These are phyloP conservation scores for Geotrichum australiense DNA, from an alignment of 1,139 yeast species.

Conservation along the genomic window DNA sequence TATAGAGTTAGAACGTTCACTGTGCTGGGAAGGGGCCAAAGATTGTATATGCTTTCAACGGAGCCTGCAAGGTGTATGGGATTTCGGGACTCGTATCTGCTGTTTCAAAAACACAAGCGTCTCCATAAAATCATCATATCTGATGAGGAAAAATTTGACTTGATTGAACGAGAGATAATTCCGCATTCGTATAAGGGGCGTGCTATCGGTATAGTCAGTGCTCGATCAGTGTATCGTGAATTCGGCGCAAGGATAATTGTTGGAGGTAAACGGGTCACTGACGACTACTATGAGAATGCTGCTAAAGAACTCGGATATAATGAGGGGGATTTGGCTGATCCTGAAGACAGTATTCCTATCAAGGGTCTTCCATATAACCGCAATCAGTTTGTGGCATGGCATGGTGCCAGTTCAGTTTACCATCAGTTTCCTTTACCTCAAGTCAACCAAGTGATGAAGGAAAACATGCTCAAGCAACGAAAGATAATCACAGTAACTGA, in stretches of 20 bases:
- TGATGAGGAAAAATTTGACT: conserved; percentile 73
- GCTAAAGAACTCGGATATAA: conserved; percentile 65
- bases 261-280: conserved; percentile 74
- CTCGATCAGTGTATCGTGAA: conserved; percentile 81
- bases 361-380: conserved; percentile 41
- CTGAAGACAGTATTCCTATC: conserved; percentile 47
- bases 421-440: conserved; percentile 36
- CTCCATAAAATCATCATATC: conserved; percentile 69
- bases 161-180: conserved; percentile 72
- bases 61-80: conserved; percentile 96
- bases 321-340: conserved; percentile 79
- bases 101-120: conserved; percentile 76
- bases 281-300: conserved; percentile 81
- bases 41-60: conserved; percentile 82
- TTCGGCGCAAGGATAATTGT: conserved; percentile 82
- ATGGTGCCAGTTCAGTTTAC: conserved; percentile 41
- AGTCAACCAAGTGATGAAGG: conserved; percentile 11
- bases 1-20: conserved; percentile 80
- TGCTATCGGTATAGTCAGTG: conserved; percentile 82
- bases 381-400: conserved; percentile 49
- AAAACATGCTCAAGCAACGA: conserved; percentile 24
- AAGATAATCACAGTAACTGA: conserved; percentile 45
- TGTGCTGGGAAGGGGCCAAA: conserved; percentile 57
- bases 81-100: conserved; percentile 82
- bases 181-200: conserved; percentile 92